phyloP scores from a whole-genome alignment of 768 basidiomycete species.

The Mycena polygramma region DNA sequence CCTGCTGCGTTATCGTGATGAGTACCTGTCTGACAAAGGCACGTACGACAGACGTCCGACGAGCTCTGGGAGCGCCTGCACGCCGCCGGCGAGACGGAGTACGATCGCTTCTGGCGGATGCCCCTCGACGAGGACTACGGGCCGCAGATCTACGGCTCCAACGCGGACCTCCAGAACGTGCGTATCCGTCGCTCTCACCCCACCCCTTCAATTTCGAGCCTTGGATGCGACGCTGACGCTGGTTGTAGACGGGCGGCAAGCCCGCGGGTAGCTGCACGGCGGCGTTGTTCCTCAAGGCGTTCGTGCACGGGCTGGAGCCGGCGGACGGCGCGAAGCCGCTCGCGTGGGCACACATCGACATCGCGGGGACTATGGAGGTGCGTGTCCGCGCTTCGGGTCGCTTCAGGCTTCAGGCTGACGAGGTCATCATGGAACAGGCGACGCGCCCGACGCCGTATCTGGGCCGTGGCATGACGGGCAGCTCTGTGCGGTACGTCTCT shows the following conservation, averaged over 20 bases:
- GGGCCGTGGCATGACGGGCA: slow-evolving; percentile 49
- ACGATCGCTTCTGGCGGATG: slow-evolving; percentile 92
- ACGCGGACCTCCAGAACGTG: slow-evolving; percentile 88
- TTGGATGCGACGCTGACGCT: slow-evolving; percentile 4
- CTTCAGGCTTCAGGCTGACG: no score
- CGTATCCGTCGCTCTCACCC: slow-evolving; percentile 25
- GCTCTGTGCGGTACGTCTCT: slow-evolving; percentile 27
- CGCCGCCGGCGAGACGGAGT: slow-evolving; percentile 77
- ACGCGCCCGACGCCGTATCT: slow-evolving; percentile 40
- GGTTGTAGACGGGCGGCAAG: slow-evolving; percentile 74
- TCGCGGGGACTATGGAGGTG: slow-evolving; percentile 84
- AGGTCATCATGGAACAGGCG: slow-evolving; percentile 3
- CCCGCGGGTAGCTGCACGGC: slow-evolving; percentile 84
- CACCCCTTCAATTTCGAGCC: background rate
- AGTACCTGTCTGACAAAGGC: slow-evolving; percentile 1
- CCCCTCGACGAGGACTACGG: slow-evolving; percentile 87
- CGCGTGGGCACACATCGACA: slow-evolving; percentile 92
- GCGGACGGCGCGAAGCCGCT: slow-evolving; percentile 69
- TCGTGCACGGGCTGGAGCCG: slow-evolving; percentile 80
- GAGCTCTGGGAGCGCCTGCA: slow-evolving; percentile 79
- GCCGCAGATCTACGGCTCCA: slow-evolving; percentile 80
- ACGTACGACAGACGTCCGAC: slow-evolving; percentile 71
- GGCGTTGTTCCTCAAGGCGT: slow-evolving; percentile 88
- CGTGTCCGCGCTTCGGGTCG: background rate
- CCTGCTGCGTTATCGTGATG: no score